Conservation (phyloP, 23 red algal genomes). For the Cyanidiococcus yangmingshanensis region DNA sequence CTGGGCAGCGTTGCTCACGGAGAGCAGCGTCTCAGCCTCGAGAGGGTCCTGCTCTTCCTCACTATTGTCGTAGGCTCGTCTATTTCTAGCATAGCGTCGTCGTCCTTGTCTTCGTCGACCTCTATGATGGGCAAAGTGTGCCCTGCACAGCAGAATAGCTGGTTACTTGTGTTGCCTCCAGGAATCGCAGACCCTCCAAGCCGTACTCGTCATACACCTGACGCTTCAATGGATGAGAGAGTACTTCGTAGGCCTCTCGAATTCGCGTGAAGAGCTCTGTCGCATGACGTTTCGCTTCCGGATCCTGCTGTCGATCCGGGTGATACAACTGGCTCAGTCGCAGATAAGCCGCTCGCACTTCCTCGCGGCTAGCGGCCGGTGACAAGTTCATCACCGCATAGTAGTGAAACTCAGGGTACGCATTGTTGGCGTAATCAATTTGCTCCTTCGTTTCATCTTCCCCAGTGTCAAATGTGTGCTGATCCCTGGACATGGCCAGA, state of each 20-base stretch:
- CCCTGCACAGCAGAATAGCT: slow-evolving; percentile 21
- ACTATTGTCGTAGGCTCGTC: no score
- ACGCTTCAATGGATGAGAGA: slow-evolving; percentile 63
- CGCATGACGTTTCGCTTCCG: slow-evolving; percentile 47
- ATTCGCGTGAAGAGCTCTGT: slow-evolving; percentile 76
- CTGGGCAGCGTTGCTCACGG: slow-evolving; percentile 42
- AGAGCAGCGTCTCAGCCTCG: slow-evolving; percentile 41
- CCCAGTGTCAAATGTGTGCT: no score
- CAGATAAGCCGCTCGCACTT: slow-evolving; percentile 57
- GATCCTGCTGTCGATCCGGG: slow-evolving; percentile 75
- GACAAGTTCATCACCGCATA: slow-evolving; percentile 55
- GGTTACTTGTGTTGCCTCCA: slow-evolving; percentile 3
- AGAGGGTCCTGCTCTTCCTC: no score
- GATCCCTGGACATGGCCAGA: no score
- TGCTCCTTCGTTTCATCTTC: no score
- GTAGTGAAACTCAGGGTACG: background rate
- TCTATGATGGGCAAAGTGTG: slow-evolving; percentile 19
- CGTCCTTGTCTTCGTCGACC: no score
- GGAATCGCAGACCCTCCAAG: slow-evolving; percentile 43
- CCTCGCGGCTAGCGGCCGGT: slow-evolving; percentile 33
- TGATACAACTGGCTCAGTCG: slow-evolving; percentile 68
- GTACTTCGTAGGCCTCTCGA: slow-evolving; percentile 93
- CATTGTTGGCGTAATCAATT: background rate
- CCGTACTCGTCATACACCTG: slow-evolving; percentile 84
- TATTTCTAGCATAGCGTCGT: no score